Conservation (phyloP, 2,329 filamentous ascomycete genomes). For the Venturia aucupariae region DNA sequence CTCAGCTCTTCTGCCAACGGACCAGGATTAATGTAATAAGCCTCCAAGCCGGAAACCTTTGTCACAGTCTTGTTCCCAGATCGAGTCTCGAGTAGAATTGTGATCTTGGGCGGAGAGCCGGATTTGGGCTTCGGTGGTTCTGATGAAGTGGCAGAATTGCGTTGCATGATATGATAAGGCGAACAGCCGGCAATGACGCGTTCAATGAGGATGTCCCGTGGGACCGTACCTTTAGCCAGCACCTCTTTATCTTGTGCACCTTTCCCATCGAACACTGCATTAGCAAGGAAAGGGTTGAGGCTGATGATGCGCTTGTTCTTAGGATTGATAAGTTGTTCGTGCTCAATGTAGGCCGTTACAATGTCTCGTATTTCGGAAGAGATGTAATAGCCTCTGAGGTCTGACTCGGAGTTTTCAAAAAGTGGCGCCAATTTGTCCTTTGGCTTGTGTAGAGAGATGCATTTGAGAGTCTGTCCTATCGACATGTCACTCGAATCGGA, state of each 20-base stretch:
- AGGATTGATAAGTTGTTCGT: constrained; percentile 45
- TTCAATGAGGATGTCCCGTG: constrained; percentile 52
- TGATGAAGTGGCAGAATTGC: constrained; percentile 32
- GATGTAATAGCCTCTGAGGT: constrained; percentile 48
- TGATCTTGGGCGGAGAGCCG: constrained; percentile 50
- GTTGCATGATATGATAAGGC: constrained; percentile 49
- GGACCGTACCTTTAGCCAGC: constrained; percentile 47
- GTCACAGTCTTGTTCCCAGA: constrained; percentile 58
- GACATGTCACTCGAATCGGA: constrained; percentile 31
- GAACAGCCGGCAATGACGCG: constrained; percentile 47
- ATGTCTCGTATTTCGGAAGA: constrained; percentile 49
- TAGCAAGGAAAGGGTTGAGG: constrained; percentile 54
- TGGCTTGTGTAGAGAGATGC: constrained; percentile 47
- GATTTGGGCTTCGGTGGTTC: constrained; percentile 49
- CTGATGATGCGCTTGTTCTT: constrained; percentile 54
- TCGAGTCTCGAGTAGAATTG: constrained; percentile 53
- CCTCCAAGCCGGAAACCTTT: constrained; percentile 51
- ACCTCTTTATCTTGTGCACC: constrained; percentile 43
- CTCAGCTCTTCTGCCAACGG: constrained; percentile 56
- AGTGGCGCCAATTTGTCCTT: constrained; percentile 49
- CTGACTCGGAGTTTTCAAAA: constrained; percentile 41
- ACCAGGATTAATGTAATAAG: constrained; percentile 51
- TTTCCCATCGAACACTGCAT: constrained; percentile 48
- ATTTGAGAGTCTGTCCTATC: constrained; percentile 39
- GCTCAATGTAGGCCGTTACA: constrained; percentile 49